Base-by-base conservation (phyloP, 2,329 filamentous ascomycete genomes). In the Trichoderma sp. region DNA sequence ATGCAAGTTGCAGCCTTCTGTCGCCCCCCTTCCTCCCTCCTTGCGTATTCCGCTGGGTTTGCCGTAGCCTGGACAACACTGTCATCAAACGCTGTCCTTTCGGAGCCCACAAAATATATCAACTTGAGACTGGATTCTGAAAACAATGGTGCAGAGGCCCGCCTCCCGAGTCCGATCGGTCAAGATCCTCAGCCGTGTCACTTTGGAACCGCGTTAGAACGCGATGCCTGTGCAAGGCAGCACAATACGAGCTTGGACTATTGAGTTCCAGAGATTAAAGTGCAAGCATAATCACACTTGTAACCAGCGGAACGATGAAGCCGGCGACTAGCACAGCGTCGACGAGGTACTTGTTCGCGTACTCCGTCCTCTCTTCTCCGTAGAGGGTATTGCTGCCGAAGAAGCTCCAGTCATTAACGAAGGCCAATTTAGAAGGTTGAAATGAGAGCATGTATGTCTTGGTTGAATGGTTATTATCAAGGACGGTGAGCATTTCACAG, bases 151-250 rank as follows among this genome's bases (percentile, higher is more conserved):
- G 32, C 28, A 62, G 26, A 34, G 66, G 66, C 66, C 56, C 56
- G 66, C 66, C 57, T 70, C 66, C 57, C 66, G 66, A 53, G 66
- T 43, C 30, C 57, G 66, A 70, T 70, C 66, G 36, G 15, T 30
- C 66, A 62, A 61, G 66, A 70, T 70, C 56, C 66, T 62, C 28
- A 36, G 66, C 66, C 57, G 56, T 34, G 39, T 36, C 57, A 28
- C 56, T 34, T 47, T 57, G 24, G 18, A 67, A 30, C 12, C 14
- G 36, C 36, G 26, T 51, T 51, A 36, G 56, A 60, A 69, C 0
- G 56, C 18, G 57, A 36, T 70, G 39, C 57, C 21, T 70, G 57
- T 53, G 28, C 65, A 58, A 39, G 15, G 63, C 60, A 43, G 58
- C 4, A 60, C 47, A 53, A 47, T 58, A 58, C 51, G 64, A 58